A percentile compares a stretch with the other conserved stretches of the same genome.
Evolutionary conservation across 2,329 filamentous ascomycete genomes (phyloP).

Genomic region (Myrmaecium sp.): DNA sequence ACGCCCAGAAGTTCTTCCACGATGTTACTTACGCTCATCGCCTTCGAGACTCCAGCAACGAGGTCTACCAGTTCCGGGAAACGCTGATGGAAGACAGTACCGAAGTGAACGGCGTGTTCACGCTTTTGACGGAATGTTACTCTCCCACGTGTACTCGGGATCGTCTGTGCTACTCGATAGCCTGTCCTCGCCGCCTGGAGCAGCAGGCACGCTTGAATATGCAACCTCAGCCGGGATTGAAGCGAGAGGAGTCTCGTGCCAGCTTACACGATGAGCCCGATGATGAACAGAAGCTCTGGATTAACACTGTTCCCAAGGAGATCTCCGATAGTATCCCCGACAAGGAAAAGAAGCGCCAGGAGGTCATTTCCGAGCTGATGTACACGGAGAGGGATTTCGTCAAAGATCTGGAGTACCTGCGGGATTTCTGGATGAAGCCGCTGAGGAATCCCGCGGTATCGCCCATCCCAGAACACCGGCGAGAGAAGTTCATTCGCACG

Average conservation of each 20-base stretch:
- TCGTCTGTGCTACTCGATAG: constrained; percentile 93
- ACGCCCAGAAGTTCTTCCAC: constrained; percentile 98
- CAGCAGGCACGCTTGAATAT: constrained; percentile 89
- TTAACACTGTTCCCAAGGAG: constrained; percentile 94
- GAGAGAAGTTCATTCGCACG: constrained; percentile 79
- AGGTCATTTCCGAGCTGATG: constrained; percentile 95
- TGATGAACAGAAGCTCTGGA: constrained; percentile 97
- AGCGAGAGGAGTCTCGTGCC: constrained; percentile 48
- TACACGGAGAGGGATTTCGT: constrained; percentile 98
- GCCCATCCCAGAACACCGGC: constrained; percentile 72
- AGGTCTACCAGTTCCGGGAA: constrained; percentile 95
- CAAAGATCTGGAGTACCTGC: constrained; percentile 92
- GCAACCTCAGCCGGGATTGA: constrained; percentile 78
- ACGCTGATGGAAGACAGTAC: constrained; percentile 74
- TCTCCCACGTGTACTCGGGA: constrained; percentile 93
- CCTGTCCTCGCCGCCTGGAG: constrained; percentile 80
- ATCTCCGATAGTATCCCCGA: constrained; percentile 80
- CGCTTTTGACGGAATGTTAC: constrained; percentile 90
- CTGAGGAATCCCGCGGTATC: constrained; percentile 53
- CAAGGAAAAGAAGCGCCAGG: constrained; percentile 89
- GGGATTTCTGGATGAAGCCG: constrained; percentile 97
- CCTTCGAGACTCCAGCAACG: constrained; percentile 77
- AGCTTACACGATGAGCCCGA: constrained; percentile 76
- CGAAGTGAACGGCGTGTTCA: constrained; percentile 89
- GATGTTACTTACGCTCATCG: constrained; percentile 97